Evolutionary conservation across 2,329 filamentous ascomycete species (phyloP).

Genomic region (Fusarium subtropicale): DNA sequence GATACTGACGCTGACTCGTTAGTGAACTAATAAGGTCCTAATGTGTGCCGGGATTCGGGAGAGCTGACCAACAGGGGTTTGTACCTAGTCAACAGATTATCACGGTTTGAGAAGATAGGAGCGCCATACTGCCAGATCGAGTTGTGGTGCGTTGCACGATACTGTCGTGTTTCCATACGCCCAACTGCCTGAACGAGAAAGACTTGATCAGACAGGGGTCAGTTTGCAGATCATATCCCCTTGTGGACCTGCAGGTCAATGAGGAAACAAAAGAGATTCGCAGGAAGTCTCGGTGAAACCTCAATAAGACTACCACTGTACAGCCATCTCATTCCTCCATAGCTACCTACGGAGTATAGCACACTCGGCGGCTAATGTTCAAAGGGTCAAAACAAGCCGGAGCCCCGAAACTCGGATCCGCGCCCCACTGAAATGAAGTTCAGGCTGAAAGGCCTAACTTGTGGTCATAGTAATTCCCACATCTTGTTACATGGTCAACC

Average conservation of each 20-base stretch:
- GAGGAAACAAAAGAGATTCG: constrained; percentile 19
- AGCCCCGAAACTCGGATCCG: constrained; percentile 33
- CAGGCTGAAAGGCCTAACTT: constrained; percentile 31
- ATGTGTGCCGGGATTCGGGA: constrained; percentile 7
- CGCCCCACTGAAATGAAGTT: constrained; percentile 29
- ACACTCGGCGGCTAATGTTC: constrained; percentile 12
- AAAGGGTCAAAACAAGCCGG: constrained; percentile 22
- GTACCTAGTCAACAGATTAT: constrained; percentile 23
- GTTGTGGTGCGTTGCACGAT: constrained; percentile 22
- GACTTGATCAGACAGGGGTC: constrained; percentile 2
- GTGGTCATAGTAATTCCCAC: constrained; percentile 21
- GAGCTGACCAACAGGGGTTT: constrained; percentile 24
- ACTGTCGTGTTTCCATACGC: constrained; percentile 27
- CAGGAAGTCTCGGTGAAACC: constrained; percentile 10
- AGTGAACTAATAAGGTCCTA: constrained; percentile 2
- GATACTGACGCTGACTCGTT: constrained; percentile 38
- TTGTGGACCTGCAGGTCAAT: constrained; percentile 2
- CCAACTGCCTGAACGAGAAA: constrained; percentile 10
- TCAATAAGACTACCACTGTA: not conserved
- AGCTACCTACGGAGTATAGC: not conserved
- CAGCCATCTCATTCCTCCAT: constrained; percentile 13
- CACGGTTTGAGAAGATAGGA: constrained; percentile 15
- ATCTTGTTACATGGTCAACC: constrained; percentile 38
- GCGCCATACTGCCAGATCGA: constrained; percentile 16
- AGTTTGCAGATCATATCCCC: constrained; percentile 16